phyloP scores from a whole-genome alignment of 768 basidiomycete species.

The Cyathus striatus region DNA sequence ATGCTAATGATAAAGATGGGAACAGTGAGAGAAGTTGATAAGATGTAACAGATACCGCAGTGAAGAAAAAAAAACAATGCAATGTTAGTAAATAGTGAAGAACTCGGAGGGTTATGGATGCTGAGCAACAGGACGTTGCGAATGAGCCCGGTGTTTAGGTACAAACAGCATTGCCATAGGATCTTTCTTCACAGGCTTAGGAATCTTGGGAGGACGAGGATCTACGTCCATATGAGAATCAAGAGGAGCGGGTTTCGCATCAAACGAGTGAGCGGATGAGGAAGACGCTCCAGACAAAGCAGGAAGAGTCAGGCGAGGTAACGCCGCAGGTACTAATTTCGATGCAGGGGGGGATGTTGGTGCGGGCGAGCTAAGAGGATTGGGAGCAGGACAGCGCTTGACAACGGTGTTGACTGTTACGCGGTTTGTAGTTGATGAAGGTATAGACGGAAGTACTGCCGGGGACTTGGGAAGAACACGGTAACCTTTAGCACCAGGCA shows the following conservation, averaged over 20 bases:
- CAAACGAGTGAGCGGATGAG: slow-evolving; percentile 3
- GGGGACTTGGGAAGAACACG: slow-evolving; percentile 32
- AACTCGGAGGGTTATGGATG: no score
- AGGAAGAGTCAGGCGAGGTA: not conserved
- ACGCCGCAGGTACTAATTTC: no score
- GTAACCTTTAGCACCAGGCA: slow-evolving; percentile 41
- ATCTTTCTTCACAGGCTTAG: slow-evolving; percentile 49
- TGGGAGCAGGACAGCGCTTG: slow-evolving; percentile 25
- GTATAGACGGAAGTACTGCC: slow-evolving; percentile 25
- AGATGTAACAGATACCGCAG: slow-evolving; percentile 4
- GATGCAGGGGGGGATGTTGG: slow-evolving; percentile 4
- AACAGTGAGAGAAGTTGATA: slow-evolving; percentile 11
- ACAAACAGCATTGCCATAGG: slow-evolving; percentile 63
- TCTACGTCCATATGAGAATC: slow-evolving; percentile 3
- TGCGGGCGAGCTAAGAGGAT: slow-evolving; percentile 6
- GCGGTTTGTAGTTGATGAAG: slow-evolving; percentile 31
- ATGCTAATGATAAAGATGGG: slow-evolving; percentile 3
- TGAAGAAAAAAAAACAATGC: slow-evolving; percentile 1
- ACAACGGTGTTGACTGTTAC: slow-evolving; percentile 50
- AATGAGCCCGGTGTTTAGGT: slow-evolving; percentile 67
- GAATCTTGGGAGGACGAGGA: slow-evolving; percentile 26
- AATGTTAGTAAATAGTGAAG: slow-evolving; percentile 1
- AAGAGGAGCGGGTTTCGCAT: slow-evolving; percentile 7
- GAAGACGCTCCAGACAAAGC: slow-evolving; percentile 2
- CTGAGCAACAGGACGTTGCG: slow-evolving; percentile 46